These are phyloP conservation scores for Quercus bicolor DNA, from an alignment of 306 rosid species.

Conservation along the genomic window DNA sequence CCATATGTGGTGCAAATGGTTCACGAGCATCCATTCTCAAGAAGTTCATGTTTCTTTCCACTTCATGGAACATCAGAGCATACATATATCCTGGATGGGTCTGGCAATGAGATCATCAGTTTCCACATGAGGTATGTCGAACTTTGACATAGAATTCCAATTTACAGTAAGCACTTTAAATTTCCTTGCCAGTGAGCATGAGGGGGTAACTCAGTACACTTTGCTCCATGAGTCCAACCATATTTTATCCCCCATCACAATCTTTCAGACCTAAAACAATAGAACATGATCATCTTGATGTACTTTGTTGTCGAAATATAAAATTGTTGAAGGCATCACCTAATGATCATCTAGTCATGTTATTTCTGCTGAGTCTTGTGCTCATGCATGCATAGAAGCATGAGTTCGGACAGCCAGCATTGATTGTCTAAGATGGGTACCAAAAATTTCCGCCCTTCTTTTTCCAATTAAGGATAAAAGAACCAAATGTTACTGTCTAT, in stretches of 20 bases:
- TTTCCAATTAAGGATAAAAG: neutral
- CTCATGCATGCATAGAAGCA: neutral
- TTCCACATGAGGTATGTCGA: conserved; percentile 26
- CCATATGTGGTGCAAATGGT: conserved; percentile 22
- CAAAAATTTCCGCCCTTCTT: neutral
- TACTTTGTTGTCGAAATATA: neutral
- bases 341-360: neutral
- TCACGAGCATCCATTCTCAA: neutral
- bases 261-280: neutral
- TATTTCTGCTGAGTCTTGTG: neutral
- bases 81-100: conserved; percentile 27
- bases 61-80: neutral
- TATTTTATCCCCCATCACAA: neutral
- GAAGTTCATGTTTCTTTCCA: conserved; percentile 7
- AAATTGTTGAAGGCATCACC: neutral
- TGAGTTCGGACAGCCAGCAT: neutral
- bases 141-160: neutral
- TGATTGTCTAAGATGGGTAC: neutral
- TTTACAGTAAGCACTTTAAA: neutral
- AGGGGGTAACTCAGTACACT: neutral
- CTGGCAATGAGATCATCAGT: conserved; percentile 24
- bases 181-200: neutral
- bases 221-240: neutral
- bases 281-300: neutral
- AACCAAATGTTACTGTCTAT: neutral